Evolutionary conservation across 768 basidiomycete species (phyloP), one percentile per base, ranked within the genome.

Genomic region (Dioszegia aurantiaca): DNA sequence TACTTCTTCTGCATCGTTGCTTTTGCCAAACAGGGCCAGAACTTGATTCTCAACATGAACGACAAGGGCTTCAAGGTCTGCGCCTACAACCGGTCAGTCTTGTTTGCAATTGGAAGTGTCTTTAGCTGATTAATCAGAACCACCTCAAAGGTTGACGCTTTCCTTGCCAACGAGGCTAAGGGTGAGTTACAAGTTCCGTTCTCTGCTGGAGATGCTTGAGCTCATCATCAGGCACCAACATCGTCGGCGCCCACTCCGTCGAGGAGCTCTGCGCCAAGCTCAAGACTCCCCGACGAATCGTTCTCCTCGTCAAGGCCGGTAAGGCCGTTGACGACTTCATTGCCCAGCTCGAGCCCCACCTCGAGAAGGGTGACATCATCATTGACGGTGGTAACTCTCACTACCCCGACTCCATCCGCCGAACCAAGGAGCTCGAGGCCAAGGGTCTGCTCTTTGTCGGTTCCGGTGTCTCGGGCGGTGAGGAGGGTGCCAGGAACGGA

Each of bases 301-400:
- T 99, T 77, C 87, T 99, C 61, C 90, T 99, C 74, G 95, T 99
- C 79, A 97, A 98, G 83, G 95, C 95, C 61, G 95, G 95, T 60
- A 77, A 84, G 59, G 94, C 95, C 65, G 95, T 99, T 59, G 95
- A 99, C 80, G 84, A 85, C 74, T 98, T 98, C 80, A 99, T 99
- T 79, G 62, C 62, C 43, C 88, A 90, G 79, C 87, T 98, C 60
- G 83, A 83, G 60, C 92, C 94, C 55, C 80, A 87, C 77, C 87
- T 99, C 67, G 93, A 97, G 77, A 78, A 85, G 73, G 95, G 95
- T 68, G 95, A 99, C 79, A 98, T 99, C 82, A 84, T 99, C 82
- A 97, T 99, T 68, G 95, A 99, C 78, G 95, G 95, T 71, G 95
- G 95, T 72, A 99, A 99, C 81, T 97, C 94, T 43, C 92, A 98